Evolutionary conservation across 2,329 filamentous ascomycete genomes (phyloP).

Genomic region (Ophiocordyceps camponoti-rufipedis): DNA sequence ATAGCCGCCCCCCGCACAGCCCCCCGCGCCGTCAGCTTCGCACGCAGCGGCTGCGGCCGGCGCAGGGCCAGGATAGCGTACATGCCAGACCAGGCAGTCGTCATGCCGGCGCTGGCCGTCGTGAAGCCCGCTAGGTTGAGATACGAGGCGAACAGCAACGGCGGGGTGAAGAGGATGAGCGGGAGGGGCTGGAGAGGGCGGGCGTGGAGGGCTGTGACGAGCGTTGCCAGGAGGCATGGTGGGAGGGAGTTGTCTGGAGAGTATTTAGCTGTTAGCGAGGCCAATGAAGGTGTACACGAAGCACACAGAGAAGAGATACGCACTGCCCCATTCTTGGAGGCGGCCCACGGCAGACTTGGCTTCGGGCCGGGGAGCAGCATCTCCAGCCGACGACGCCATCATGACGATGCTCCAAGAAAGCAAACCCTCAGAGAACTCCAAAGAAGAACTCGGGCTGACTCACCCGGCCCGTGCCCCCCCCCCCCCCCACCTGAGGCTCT

Average conservation of each 20-base stretch:
- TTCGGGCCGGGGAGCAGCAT: neutral
- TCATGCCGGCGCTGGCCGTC: slow-evolving; percentile 36
- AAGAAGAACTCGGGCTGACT: neutral
- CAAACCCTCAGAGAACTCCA: neutral
- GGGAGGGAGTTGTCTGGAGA: slow-evolving; percentile 31
- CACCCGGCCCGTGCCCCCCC: neutral
- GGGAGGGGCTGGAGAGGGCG: slow-evolving; percentile 33
- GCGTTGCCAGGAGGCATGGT: slow-evolving; percentile 34
- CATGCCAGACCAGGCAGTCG: slow-evolving; percentile 36
- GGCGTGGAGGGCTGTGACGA: slow-evolving; percentile 36
- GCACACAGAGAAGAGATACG: neutral
- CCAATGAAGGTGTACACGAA: neutral
- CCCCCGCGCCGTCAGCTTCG: slow-evolving; percentile 28
- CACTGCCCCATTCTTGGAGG: neutral
- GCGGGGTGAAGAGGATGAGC: slow-evolving; percentile 31
- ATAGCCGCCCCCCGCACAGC: slow-evolving; percentile 31
- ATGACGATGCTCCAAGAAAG: neutral
- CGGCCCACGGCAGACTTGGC: neutral
- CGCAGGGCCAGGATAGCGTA: slow-evolving; percentile 38
- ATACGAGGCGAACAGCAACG: slow-evolving; percentile 38
- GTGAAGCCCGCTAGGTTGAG: slow-evolving; percentile 40
- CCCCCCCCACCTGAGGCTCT: neutral
- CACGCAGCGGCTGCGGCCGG: slow-evolving; percentile 19
- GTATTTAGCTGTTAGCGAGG: neutral
- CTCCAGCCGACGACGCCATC: neutral